These are phyloP conservation scores for Macrophomina tecta DNA, from an alignment of 2,329 filamentous ascomycete genomes.

Conservation along the genomic window DNA sequence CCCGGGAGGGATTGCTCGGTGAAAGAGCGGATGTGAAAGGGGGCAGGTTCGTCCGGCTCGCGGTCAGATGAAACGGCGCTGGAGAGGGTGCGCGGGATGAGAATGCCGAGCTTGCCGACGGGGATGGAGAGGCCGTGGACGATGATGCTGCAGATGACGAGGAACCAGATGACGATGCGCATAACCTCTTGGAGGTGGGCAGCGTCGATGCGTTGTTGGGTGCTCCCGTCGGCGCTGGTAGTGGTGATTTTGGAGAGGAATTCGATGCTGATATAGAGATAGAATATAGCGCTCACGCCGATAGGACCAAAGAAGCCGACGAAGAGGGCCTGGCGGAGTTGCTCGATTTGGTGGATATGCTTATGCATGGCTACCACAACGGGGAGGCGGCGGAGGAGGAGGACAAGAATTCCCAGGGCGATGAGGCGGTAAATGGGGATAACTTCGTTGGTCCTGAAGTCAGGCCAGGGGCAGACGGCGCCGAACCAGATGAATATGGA, in stretches of 20 bases:
- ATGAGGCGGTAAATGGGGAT: constrained; percentile 78
- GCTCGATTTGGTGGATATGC: constrained; percentile 79
- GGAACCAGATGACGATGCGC: constrained; percentile 81
- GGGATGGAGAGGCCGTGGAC: constrained; percentile 86
- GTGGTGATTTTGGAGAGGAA: constrained; percentile 66
- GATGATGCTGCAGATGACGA: constrained; percentile 78
- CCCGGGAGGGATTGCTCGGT: constrained; percentile 35
- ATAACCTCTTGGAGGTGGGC: constrained; percentile 69
- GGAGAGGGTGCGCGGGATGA: constrained; percentile 69
- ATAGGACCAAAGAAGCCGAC: constrained; percentile 94
- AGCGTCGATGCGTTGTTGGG: constrained; percentile 67
- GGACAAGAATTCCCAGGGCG: constrained; percentile 73
- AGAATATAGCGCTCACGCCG: constrained; percentile 88
- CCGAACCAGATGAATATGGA: constrained; percentile 91
- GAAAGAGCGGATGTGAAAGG: constrained; percentile 40
- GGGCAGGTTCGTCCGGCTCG: constrained; percentile 34
- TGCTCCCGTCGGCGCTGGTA: constrained; percentile 55
- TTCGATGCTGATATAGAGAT: constrained; percentile 80
- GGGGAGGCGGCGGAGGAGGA: constrained; percentile 78
- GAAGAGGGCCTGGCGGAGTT: constrained; percentile 76
- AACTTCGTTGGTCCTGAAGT: constrained; percentile 70
- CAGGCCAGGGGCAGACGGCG: constrained; percentile 79
- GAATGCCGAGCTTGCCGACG: constrained; percentile 68
- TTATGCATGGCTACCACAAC: constrained; percentile 76
- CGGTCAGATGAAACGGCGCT: constrained; percentile 44